A percentile compares a stretch with the other conserved stretches of the same genome.
These are phyloP conservation scores for Lipomyces mesembrius DNA, from an alignment of 805 yeast genomes.

Conservation along the genomic window DNA sequence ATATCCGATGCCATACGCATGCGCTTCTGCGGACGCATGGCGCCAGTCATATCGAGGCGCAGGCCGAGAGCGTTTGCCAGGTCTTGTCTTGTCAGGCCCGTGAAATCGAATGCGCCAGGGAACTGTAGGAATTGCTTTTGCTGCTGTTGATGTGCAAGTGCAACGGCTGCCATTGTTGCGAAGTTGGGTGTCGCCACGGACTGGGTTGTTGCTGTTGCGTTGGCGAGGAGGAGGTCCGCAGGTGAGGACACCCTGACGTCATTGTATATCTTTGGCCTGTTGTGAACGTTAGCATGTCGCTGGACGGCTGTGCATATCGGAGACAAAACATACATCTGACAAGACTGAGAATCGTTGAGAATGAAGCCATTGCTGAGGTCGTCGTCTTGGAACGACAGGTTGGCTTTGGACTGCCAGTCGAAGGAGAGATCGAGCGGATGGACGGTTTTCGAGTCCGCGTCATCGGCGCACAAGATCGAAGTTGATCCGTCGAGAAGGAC, in stretches of 20 bases:
- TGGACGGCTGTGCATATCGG: background rate
- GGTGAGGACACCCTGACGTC: slow-evolving; percentile 9
- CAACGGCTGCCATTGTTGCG: background rate
- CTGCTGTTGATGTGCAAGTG: slow-evolving; percentile 18
- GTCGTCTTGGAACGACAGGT: slow-evolving; percentile 1
- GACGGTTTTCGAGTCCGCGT: background rate
- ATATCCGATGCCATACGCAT: slow-evolving; percentile 16
- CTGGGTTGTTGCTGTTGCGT: background rate
- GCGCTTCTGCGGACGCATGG: slow-evolving; percentile 18
- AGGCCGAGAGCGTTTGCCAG: slow-evolving; percentile 2
- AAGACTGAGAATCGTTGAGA: slow-evolving; percentile 8
- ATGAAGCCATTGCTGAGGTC: slow-evolving; percentile 9
- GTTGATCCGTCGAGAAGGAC: slow-evolving; percentile 12
- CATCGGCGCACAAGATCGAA: slow-evolving; percentile 19
- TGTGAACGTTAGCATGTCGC: background rate
- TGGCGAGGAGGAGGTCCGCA: slow-evolving; percentile 1
- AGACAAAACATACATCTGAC: slow-evolving; percentile 9
- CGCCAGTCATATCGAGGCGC: background rate
- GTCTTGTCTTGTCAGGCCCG: slow-evolving; percentile 12
- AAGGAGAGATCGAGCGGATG: slow-evolving; percentile 13
- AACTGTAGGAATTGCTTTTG: slow-evolving; percentile 9
- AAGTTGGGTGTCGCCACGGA: background rate
- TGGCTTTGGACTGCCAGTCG: slow-evolving; percentile 29
- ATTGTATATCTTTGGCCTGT: slow-evolving; percentile 16
- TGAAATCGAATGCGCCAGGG: slow-evolving; percentile 3